Conservation (phyloP, 768 basidiomycete species). For the Termitomyces sp. region DNA sequence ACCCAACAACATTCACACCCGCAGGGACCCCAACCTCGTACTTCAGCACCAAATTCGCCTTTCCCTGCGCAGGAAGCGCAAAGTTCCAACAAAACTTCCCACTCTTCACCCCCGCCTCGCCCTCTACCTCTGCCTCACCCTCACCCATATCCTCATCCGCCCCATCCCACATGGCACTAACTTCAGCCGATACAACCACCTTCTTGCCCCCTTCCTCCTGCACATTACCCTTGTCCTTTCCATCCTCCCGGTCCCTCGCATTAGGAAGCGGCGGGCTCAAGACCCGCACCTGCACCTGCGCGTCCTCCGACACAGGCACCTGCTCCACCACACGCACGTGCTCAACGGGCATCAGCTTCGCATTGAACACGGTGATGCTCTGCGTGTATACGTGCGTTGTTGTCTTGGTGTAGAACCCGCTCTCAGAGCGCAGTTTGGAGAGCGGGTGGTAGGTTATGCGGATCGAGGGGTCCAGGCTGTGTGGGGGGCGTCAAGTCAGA, state of each 20-base stretch:
- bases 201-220: background rate
- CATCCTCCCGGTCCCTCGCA: too few relatives aligned
- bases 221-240: background rate
- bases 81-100: slow-evolving; percentile 6
- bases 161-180: slow-evolving; percentile 21
- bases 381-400: slow-evolving; percentile 17
- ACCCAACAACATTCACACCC: background rate
- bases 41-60: background rate
- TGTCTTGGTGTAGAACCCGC: slow-evolving; percentile 18
- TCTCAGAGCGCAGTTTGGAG: slow-evolving; percentile 16
- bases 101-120: slow-evolving; percentile 4
- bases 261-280: background rate
- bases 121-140: too few relatives aligned
- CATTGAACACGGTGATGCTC: slow-evolving; percentile 18
- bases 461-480: slow-evolving; percentile 22
- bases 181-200: slow-evolving; percentile 8
- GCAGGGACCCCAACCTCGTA: background rate
- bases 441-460: slow-evolving; percentile 21
- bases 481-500: too few relatives aligned
- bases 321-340: slow-evolving; percentile 17
- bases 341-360: slow-evolving; percentile 11
- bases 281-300: slow-evolving; percentile 1
- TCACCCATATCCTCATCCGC: slow-evolving; percentile 15
- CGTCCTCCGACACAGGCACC: slow-evolving; percentile 19
- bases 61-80: background rate